phyloP scores from a whole-genome alignment of 2,329 filamentous ascomycete genomes.

The Talaromyces piceae region DNA sequence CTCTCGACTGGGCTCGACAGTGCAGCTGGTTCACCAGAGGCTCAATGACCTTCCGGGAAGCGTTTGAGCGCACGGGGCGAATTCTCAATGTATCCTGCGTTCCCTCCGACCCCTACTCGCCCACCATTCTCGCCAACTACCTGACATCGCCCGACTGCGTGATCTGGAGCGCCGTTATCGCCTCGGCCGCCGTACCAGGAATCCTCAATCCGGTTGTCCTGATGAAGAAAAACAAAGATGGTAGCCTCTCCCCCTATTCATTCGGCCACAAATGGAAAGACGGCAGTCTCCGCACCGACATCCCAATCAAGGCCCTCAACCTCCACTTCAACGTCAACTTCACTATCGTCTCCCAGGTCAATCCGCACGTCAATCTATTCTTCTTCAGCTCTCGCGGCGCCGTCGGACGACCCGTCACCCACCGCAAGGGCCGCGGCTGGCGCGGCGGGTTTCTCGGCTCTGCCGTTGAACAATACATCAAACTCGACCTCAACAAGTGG shows the following conservation, averaged over 20 bases:
- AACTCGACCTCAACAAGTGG: conserved; percentile 96
- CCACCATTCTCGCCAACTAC: conserved; percentile 88
- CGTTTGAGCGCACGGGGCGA: conserved; percentile 85
- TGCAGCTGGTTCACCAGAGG: conserved; percentile 87
- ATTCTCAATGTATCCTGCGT: conserved; percentile 96
- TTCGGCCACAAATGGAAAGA: conserved; percentile 99
- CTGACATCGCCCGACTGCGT: conserved; percentile 93
- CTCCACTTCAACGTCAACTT: conserved; percentile 98
- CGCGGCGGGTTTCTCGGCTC: conserved; percentile 90
- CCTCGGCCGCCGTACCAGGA: conserved; percentile 89
- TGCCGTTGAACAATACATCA: conserved; percentile 88
- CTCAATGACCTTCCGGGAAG: conserved; percentile 89
- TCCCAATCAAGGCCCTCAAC: conserved; percentile 88
- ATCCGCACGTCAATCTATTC: conserved; percentile 97
- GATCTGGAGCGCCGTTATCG: conserved; percentile 93
- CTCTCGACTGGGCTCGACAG: conserved; percentile 78
- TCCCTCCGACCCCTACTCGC: conserved; percentile 89
- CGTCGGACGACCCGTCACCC: conserved; percentile 87
- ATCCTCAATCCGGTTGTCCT: conserved; percentile 93
- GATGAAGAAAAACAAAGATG: conserved; percentile 76
- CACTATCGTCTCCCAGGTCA: conserved; percentile 79
- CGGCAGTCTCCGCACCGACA: conserved; percentile 86
- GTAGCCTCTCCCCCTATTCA: conserved; percentile 76
- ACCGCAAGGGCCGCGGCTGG: conserved; percentile 89
- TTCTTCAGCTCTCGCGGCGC: conserved; percentile 94